Evolutionary conservation across 108 stramenopile species (phyloP).

Genomic region (Seminavis robusta): DNA sequence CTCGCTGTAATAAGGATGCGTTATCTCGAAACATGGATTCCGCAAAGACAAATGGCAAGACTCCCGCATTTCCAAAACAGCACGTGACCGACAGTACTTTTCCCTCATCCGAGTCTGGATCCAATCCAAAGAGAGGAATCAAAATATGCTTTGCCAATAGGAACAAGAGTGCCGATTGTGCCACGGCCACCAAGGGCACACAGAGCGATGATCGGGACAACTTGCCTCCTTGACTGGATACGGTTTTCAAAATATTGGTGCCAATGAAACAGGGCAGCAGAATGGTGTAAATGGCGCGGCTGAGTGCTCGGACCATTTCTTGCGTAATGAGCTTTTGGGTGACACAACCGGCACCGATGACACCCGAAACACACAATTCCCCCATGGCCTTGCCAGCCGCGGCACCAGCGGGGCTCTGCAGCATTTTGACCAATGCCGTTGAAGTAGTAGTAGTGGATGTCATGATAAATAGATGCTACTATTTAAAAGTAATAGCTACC

Average conservation of each 20-base stretch:
- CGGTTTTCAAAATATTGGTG: slow-evolving; percentile 25
- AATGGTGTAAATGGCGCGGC: slow-evolving; percentile 15
- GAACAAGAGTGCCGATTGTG: slow-evolving; percentile 19
- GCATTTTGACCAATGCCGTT: too few species aligned
- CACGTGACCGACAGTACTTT: too few species aligned
- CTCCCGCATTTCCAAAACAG: slow-evolving; percentile 17
- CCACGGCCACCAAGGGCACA: slow-evolving; percentile 14
- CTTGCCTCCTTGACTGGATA: slow-evolving; percentile 16
- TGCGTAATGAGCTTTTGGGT: slow-evolving; percentile 8
- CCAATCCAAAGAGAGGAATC: slow-evolving; percentile 19
- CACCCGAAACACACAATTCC: slow-evolving; percentile 16
- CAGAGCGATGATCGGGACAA: slow-evolving; percentile 2
- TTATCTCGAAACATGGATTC: not conserved
- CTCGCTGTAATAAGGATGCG: not conserved
- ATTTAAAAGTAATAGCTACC: too few species aligned
- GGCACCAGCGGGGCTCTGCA: slow-evolving; percentile 1
- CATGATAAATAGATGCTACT: too few species aligned
- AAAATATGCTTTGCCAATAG: slow-evolving; percentile 2
- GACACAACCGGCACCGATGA: slow-evolving; percentile 23
- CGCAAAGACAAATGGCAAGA: slow-evolving; percentile 8
- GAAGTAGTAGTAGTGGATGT: too few species aligned
- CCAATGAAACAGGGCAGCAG: slow-evolving; percentile 29
- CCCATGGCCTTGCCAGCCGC: slow-evolving; percentile 18
- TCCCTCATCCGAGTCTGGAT: slow-evolving; percentile 7
- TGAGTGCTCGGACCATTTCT: slow-evolving; percentile 5